Percentiles rank a stretch among this genome's conserved stretches.
Conservation (phyloP, 2,329 filamentous ascomycete genomes). For the Sporothrix dimorphospora region DNA sequence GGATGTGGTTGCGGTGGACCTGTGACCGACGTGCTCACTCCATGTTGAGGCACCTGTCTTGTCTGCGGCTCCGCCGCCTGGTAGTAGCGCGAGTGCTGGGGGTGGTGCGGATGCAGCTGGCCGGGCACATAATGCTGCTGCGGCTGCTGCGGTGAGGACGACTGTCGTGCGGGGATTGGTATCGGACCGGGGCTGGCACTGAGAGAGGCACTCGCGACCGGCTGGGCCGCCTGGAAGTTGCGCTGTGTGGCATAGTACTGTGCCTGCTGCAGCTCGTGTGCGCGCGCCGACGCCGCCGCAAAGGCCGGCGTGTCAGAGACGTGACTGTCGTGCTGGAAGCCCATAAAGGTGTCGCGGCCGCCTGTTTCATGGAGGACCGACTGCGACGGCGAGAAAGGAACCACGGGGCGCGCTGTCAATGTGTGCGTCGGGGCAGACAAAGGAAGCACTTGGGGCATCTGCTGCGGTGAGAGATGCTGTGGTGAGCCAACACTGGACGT, state of each 20-base stretch:
- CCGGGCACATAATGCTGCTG: conserved; percentile 1
- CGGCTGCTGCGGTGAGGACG: background rate
- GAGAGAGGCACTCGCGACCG: background rate
- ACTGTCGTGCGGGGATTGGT: background rate
- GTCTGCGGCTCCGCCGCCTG: background rate
- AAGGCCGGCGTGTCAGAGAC: conserved; percentile 4
- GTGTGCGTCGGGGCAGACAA: background rate
- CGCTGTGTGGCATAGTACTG: background rate
- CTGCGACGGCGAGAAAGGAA: background rate
- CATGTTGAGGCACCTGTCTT: background rate
- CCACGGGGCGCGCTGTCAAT: background rate
- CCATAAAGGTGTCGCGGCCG: background rate
- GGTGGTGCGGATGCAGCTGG: conserved; percentile 15
- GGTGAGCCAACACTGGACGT: background rate
- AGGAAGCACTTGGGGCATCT: background rate
- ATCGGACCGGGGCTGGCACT: background rate
- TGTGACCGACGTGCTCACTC: too few relatives aligned
- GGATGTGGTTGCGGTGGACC: too few relatives aligned
- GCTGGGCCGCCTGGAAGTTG: background rate
- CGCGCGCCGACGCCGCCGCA: background rate
- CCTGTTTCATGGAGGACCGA: background rate
- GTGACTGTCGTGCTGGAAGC: background rate
- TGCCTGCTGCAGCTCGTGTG: background rate
- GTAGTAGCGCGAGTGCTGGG: conserved; percentile 5
- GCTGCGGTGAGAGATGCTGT: background rate